A percentile compares a stretch with the other conserved stretches of the same genome.
Evolutionary conservation across 1,139 yeast genomes (phyloP).

Genomic region (Saccharomycopsis hybrid): DNA sequence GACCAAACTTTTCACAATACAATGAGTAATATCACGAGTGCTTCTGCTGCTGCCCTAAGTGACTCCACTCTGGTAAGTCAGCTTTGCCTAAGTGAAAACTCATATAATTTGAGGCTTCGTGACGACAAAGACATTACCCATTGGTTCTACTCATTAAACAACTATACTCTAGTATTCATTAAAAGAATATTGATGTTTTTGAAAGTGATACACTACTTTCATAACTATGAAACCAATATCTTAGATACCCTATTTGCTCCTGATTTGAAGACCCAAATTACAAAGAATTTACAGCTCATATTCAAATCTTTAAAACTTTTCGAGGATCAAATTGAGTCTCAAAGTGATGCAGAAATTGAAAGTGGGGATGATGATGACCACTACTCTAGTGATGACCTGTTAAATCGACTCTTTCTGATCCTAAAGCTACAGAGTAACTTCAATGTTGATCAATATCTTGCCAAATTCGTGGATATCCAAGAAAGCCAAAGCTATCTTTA

Average conservation of each 20-base stretch:
- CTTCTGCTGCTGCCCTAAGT: not conserved
- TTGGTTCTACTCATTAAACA: constrained; percentile 3
- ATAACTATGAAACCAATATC: not conserved
- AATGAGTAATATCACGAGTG: no score
- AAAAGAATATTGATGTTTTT: not conserved
- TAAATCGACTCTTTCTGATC: no score
- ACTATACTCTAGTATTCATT: not conserved
- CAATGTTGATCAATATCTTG: no score
- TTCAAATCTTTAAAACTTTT: not conserved
- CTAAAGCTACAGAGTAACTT: no score
- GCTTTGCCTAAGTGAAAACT: not conserved
- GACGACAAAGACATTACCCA: not conserved
- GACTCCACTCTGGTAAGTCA: not conserved
- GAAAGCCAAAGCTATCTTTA: no score
- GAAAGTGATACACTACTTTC: not conserved
- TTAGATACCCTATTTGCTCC: not conserved
- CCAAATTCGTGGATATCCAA: no score
- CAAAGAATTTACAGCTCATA: not conserved
- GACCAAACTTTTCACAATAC: not conserved
- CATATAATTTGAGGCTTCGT: not conserved
- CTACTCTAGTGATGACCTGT: no score
- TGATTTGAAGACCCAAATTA: not conserved
- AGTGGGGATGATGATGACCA: not conserved
- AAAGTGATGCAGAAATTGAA: not conserved
- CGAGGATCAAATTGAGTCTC: no score